Evolutionary conservation across 257 asterid species (phyloP), one percentile per base, ranked within the genome.

Genomic region (Solanum phureja): DNA sequence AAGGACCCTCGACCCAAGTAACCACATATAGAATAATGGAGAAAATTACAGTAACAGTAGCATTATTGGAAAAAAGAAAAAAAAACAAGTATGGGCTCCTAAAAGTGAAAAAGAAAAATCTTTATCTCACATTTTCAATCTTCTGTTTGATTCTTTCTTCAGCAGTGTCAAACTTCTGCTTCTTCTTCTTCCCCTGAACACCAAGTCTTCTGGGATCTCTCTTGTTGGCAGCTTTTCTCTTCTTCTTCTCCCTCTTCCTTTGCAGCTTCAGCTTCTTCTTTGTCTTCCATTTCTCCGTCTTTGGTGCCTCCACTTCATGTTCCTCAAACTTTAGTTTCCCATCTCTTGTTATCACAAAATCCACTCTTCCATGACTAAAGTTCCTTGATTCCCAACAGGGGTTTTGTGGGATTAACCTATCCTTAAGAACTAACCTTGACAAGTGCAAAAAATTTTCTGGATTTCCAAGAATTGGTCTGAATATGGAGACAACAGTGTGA

Each of bases 121-220:
- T 93, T 44, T 27, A 24, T 33, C 84, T 79, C 16, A 79, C 84
- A 19, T 90, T 90, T 89, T 96, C 93, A 87, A 96, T 95, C 88
- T 94, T 96, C 92, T 92, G 88, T 84, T 94, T 95, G 85, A 96
- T 94, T 92, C 95, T 94, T 88, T 96, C 99, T 91, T 94, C 98
- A 69, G 96, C 95, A 92, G 90, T 92, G 34, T 94, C 93, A 88
- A 96, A 96, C 87, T 87, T 94, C 86, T 93, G 95, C 88, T 92
- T 92, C 88, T 87, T 92, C 89, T 89, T 94, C 83, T 87, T 92
- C 68, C 98, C 96, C 88, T 93, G 93, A 76, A 91, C 91, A 62
- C 66, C 66, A 58, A 58, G 66, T 58, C 66, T 58, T 58, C 24
- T 93, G 13, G 98, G 98, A 87, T 94, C 99, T 90, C 92, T 93